These are phyloP conservation scores for Verticillium zaregamsianum DNA, from an alignment of 2,329 filamentous ascomycete genomes.

Conservation along the genomic window DNA sequence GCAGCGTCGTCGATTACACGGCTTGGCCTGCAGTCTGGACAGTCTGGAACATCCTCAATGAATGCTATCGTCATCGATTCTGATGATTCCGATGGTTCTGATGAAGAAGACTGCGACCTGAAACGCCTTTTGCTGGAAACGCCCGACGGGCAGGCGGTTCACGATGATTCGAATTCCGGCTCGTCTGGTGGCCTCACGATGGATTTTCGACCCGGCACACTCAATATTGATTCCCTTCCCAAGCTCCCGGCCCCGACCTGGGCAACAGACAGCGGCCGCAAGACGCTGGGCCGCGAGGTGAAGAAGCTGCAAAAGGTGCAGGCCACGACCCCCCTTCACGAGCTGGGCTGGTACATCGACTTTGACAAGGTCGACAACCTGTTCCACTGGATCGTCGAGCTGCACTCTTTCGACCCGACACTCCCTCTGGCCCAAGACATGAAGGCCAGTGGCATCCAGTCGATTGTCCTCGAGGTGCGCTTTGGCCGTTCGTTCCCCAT, in stretches of 20 bases:
- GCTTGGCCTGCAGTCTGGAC: neutral
- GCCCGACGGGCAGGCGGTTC: neutral
- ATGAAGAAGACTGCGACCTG: neutral
- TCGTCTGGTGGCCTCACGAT: neutral
- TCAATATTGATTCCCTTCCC: conserved; percentile 59
- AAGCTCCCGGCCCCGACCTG: conserved; percentile 63
- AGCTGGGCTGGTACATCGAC: conserved; percentile 83
- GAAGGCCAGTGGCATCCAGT: conserved; percentile 54
- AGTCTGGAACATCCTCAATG: neutral
- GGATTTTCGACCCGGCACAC: conserved; percentile 60
- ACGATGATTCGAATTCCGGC: neutral
- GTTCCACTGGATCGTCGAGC: conserved; percentile 88
- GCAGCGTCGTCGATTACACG: neutral
- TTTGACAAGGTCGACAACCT: conserved; percentile 62
- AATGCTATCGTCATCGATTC: neutral
- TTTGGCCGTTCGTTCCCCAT: conserved; percentile 75
- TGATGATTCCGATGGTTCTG: neutral
- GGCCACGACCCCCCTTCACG: conserved; percentile 50
- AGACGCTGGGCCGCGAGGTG: conserved; percentile 61
- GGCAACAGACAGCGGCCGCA: conserved; percentile 58
- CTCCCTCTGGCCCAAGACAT: conserved; percentile 75
- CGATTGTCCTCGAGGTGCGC: conserved; percentile 76
- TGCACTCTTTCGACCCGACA: conserved; percentile 71
- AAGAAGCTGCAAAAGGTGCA: conserved; percentile 62
- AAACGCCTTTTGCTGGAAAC: neutral